These are phyloP conservation scores for Pichiaceae sp. DNA, from an alignment of 1,139 yeast species.

Conservation along the genomic window DNA sequence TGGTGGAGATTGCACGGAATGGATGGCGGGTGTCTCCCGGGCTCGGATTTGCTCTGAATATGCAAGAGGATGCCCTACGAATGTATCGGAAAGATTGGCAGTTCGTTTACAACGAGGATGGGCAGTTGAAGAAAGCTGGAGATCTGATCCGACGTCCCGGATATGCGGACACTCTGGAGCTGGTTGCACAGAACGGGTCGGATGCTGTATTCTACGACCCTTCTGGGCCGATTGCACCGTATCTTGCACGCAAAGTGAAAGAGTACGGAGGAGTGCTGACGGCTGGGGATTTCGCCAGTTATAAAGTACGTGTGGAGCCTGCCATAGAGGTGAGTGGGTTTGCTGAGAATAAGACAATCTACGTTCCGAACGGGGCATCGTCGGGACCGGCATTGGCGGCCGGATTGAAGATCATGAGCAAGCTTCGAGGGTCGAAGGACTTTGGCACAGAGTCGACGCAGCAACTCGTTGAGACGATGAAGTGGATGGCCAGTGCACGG, in stretches of 20 bases:
- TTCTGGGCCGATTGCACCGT: constrained; percentile 35
- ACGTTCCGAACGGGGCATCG: constrained; percentile 70
- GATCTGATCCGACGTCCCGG: constrained; percentile 52
- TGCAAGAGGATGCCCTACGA: constrained; percentile 28
- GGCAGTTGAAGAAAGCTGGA: constrained; percentile 37
- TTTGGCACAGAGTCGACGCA: constrained; percentile 46
- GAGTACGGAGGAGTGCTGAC: constrained; percentile 35
- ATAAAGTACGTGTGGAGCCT: constrained; percentile 43
- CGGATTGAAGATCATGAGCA: constrained; percentile 51
- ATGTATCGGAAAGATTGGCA: constrained; percentile 40
- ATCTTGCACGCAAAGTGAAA: constrained; percentile 27
- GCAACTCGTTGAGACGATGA: constrained; percentile 75
- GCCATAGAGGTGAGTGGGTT: constrained; percentile 43
- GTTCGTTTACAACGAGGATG: constrained; percentile 35
- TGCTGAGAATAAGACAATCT: constrained; percentile 38
- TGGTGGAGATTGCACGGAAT: constrained; percentile 50
- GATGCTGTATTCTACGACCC: constrained; percentile 78
- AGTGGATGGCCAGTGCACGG: constrained; percentile 85
- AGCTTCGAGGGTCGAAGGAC: constrained; percentile 20
- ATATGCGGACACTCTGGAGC: constrained; percentile 57
- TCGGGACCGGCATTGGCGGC: constrained; percentile 77
- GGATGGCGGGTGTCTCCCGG: constrained; percentile 60
- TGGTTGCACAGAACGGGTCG: constrained; percentile 69
- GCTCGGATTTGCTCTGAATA: constrained; percentile 32
- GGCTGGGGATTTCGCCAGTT: constrained; percentile 54